Evolutionary conservation across 2,329 filamentous ascomycete genomes (phyloP).

Genomic region (Arthrinium phaeospermum): DNA sequence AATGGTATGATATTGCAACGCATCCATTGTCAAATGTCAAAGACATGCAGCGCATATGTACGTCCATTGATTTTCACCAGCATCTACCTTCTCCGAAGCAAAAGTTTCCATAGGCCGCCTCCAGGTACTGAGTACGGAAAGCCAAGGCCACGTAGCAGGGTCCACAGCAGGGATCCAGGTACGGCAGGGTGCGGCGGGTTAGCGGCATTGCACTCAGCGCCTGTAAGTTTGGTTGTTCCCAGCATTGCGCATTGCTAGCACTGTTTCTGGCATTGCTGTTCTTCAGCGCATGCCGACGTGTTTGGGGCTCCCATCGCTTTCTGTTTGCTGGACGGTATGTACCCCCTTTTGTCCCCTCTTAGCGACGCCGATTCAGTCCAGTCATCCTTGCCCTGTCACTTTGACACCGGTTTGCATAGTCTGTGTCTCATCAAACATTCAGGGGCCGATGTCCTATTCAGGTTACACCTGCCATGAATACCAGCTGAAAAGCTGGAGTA

Average conservation of each 20-base stretch:
- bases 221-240: slow-evolving; percentile 9
- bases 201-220: not conserved
- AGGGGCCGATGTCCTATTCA: slow-evolving; percentile 10
- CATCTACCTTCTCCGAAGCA: not conserved
- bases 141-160: slow-evolving; percentile 12
- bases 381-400: not conserved
- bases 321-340: not conserved
- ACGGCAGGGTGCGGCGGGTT: not conserved
- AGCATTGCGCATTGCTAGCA: not conserved
- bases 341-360: not conserved
- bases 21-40: not conserved
- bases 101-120: not conserved
- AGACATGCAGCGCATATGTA: not conserved
- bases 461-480: not conserved
- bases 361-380: not conserved
- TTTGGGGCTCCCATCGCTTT: not conserved
- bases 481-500: slow-evolving; percentile 13
- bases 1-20: too few species aligned
- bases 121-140: not conserved
- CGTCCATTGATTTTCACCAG: not conserved
- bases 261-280: not conserved
- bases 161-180: not conserved
- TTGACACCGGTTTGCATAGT: not conserved
- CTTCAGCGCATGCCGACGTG: not conserved
- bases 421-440: slow-evolving; percentile 7